These are phyloP conservation scores for Macrotyloma uniflorum DNA, from an alignment of 306 rosid genomes.

Conservation along the genomic window DNA sequence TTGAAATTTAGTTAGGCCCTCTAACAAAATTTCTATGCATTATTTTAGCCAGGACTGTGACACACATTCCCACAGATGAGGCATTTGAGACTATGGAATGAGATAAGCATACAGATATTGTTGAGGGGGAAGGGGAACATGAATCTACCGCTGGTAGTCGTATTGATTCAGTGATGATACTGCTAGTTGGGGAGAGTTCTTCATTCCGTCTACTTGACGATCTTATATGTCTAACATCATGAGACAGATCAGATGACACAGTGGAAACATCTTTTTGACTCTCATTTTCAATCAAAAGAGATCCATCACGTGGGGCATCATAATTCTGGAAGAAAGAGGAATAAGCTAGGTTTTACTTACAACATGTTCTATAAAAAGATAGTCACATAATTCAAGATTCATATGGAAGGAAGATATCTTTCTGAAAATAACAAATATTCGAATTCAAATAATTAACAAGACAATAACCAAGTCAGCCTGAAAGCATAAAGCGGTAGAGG, in stretches of 20 bases:
- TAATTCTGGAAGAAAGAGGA: conserved; percentile 53
- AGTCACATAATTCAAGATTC: conserved; percentile 18
- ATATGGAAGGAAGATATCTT: conserved; percentile 17
- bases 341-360: conserved; percentile 26
- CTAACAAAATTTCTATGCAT: neutral
- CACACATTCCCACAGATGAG: conserved; percentile 1
- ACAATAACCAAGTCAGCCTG: conserved; percentile 23
- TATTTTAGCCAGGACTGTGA: conserved; percentile 21
- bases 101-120: conserved; percentile 21
- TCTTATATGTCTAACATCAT: conserved; percentile 74
- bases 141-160: conserved; percentile 54
- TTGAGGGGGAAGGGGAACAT: conserved; percentile 23
- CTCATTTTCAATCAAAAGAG: conserved; percentile 63
- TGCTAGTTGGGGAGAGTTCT: conserved; percentile 76
- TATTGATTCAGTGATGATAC: conserved; percentile 74
- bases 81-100: conserved; percentile 27
- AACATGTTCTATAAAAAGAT: conserved; percentile 28
- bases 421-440: conserved; percentile 1
- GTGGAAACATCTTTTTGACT: conserved; percentile 61
- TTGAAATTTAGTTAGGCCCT: neutral
- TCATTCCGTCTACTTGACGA: conserved; percentile 79
- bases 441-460: conserved; percentile 14
- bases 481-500: neutral
- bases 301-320: conserved; percentile 57
- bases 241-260: conserved; percentile 57